Evolutionary conservation across 208 protist genomes (phyloP).

Genomic region (Wallacemonas collosoma): DNA sequence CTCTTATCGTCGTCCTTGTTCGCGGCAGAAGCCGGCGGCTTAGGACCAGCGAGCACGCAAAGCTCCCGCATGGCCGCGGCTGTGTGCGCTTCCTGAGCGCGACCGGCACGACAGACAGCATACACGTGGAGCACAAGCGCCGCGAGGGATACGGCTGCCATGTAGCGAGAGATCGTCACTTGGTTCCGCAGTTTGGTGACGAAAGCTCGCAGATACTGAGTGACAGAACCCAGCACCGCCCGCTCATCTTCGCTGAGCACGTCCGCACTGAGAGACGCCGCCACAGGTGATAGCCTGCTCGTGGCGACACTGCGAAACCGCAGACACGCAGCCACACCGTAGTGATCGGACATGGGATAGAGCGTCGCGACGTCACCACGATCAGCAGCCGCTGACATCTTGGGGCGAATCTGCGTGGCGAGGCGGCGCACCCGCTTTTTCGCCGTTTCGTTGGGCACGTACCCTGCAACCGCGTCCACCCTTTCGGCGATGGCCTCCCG

Average conservation of each 20-base stretch:
- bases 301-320: background rate
- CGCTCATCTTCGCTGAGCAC: conserved; percentile 45
- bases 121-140: conserved; percentile 39
- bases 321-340: conserved; percentile 79
- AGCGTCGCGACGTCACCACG: background rate
- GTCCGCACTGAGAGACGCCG: conserved; percentile 16
- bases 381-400: background rate
- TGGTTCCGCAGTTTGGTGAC: conserved; percentile 43
- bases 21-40: background rate
- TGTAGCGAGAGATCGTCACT: conserved; percentile 38
- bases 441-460: background rate
- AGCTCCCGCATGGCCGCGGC: conserved; percentile 43
- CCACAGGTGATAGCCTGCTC: background rate
- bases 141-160: conserved; percentile 31
- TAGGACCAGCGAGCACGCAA: conserved; percentile 32
- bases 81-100: conserved; percentile 31
- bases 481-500: conserved; percentile 14
- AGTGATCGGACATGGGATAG: conserved; percentile 87
- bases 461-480: background rate
- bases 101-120: conserved; percentile 20
- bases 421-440: conserved; percentile 7
- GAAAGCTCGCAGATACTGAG: conserved; percentile 43
- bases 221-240: conserved; percentile 41
- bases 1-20: background rate
- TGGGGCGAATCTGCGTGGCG: background rate